phyloP scores from a whole-genome alignment of 768 basidiomycete species.

The Suillus clintonianus region DNA sequence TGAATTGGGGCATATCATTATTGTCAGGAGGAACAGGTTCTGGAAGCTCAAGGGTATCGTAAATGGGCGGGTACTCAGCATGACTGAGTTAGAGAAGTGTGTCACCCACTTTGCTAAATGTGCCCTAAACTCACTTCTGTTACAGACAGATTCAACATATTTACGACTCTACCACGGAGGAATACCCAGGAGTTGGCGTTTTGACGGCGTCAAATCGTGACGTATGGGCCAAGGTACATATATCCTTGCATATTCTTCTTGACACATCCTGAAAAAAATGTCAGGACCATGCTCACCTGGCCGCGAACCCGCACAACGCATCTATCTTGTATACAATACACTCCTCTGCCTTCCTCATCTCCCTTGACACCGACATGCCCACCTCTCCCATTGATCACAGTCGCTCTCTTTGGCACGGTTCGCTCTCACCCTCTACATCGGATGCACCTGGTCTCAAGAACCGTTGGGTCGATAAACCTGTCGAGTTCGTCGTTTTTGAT shows the following conservation, averaged over 20 bases:
- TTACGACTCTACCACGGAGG: constrained; percentile 59
- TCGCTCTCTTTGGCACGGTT: constrained; percentile 71
- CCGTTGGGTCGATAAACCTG: constrained; percentile 89
- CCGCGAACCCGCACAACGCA: constrained; percentile 61
- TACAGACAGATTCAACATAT: constrained; percentile 72
- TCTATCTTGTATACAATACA: constrained; percentile 72
- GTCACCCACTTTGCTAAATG: constrained; percentile 13
- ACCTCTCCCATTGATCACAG: constrained; percentile 58
- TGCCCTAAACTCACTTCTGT: background rate
- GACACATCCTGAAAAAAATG: background rate
- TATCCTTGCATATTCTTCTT: background rate
- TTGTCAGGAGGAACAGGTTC: constrained; percentile 80
- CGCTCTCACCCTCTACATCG: constrained; percentile 5
- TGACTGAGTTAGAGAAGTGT: constrained; percentile 65
- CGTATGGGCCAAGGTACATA: constrained; percentile 79
- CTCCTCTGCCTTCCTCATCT: constrained; percentile 83
- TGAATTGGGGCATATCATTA: constrained; percentile 79
- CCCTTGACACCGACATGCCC: constrained; percentile 62
- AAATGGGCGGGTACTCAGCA: constrained; percentile 60
- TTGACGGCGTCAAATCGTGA: constrained; percentile 82
- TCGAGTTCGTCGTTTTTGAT: constrained; percentile 84
- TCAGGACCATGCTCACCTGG: constrained; percentile 67
- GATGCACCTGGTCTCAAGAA: constrained; percentile 58
- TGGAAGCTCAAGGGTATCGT: constrained; percentile 75
- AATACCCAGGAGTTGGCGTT: constrained; percentile 75